Evolutionary conservation across 164 flowering plant species (phyloP), one percentile per base, ranked within the genome.

Genomic region (Vitis rotundifolia): DNA sequence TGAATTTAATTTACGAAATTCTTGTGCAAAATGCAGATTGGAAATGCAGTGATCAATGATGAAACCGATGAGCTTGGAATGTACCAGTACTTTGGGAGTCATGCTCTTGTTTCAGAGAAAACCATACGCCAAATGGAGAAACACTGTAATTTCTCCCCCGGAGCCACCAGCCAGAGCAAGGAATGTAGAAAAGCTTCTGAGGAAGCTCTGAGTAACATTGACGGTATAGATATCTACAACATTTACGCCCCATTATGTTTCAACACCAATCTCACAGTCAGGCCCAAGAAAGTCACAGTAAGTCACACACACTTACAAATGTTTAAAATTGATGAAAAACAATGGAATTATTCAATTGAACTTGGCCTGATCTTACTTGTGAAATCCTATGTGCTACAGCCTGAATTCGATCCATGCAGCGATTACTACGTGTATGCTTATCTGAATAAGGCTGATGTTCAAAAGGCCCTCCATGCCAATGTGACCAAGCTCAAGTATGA

Each of bases 201-300:
- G 0, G 81, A 69, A 49, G 75, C 64, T 2, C 66, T 0, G 3
- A 0, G n/a, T 2, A 60, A 68, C 11, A 11, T 65, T 3, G 11
- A 10, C 16, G 3, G 9, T 37, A 18, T 92, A 15, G 82, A 92
- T 63, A 68, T 84, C 11, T 90, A 89, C 78, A 87, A 84, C 76
- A 90, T 92, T 62, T 90, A 92, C 64, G 88, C 86, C 7, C 91
- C 93, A 1, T 6, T 68, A 0, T 92, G 97, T 81, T 18, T 9
- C 31, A 28, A 71, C 15, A 0, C 70, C 47, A 69, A 51, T 59
- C 71, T 85, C 69, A 86, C 94, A 0, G 47, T 52, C 50, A 14
- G 26, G 11, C 90, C 89, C 70, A 86, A 80, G 37, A 75, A 56
- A 37, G 49, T 75, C 47, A 70, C 81, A 2, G 88, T 84, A 73